phyloP scores from a whole-genome alignment of 352 stramenopile species.

The Pythium biforme region DNA sequence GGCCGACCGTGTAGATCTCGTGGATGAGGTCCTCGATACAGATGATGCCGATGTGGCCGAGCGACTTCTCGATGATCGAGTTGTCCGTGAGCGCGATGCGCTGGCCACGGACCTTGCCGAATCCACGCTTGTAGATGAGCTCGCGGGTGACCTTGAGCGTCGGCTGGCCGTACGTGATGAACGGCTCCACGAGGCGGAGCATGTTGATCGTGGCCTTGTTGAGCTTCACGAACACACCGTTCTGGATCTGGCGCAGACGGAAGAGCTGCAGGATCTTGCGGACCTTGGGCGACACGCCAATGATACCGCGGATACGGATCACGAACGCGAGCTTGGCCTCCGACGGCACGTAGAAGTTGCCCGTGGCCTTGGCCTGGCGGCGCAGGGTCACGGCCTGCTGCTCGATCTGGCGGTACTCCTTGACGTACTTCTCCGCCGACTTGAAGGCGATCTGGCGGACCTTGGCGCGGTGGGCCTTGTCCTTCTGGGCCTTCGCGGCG shows the following conservation, averaged over 20 bases:
- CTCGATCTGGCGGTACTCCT: slow-evolving; percentile 96
- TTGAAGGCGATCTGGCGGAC: slow-evolving; percentile 91
- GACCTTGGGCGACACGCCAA: slow-evolving; percentile 88
- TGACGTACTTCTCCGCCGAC: slow-evolving; percentile 97
- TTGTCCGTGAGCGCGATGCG: slow-evolving; percentile 98
- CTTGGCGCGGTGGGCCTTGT: slow-evolving; percentile 86
- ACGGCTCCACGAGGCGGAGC: slow-evolving; percentile 98
- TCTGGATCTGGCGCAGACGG: slow-evolving; percentile 99
- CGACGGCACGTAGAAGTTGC: slow-evolving; percentile 97
- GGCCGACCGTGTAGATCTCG: slow-evolving; percentile 98
- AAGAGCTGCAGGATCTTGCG: slow-evolving; percentile 99
- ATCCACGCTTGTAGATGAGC: slow-evolving; percentile 99
- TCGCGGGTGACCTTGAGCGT: slow-evolving; percentile 97
- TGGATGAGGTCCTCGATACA: slow-evolving; percentile 99
- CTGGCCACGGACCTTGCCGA: slow-evolving; percentile 98
- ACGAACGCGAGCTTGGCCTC: slow-evolving; percentile 98
- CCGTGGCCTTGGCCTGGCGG: slow-evolving; percentile 93
- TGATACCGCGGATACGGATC: slow-evolving; percentile 99
- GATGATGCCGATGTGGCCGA: slow-evolving; percentile 96
- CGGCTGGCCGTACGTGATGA: slow-evolving; percentile 98
- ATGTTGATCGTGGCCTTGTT: slow-evolving; percentile 99
- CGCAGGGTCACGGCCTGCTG: slow-evolving; percentile 93
- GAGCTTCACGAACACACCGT: slow-evolving; percentile 98
- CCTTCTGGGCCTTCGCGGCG: slow-evolving; percentile 61
- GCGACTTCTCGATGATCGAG: slow-evolving; percentile 94